A percentile compares a stretch with the other conserved stretches of the same genome.
Conservation (phyloP, 371 early-diverging fungal species). For the Zychaea mexicana region DNA sequence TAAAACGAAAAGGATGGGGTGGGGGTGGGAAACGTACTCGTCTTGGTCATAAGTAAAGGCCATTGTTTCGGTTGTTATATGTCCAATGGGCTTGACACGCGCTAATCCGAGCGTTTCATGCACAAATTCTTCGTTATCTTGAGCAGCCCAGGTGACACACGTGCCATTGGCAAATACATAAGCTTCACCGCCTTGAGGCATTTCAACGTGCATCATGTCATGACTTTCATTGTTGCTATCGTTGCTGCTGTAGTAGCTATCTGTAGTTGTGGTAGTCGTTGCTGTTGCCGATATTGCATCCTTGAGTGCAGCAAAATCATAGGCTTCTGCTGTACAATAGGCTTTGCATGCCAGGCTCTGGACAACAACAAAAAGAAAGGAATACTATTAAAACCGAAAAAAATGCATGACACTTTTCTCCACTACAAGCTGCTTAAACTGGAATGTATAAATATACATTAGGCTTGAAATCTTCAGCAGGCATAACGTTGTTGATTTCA, state of each 20-base stretch:
- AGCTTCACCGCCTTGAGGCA: constrained; percentile 30
- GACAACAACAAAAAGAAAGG: too few species aligned
- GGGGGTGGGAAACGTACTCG: constrained; percentile 40
- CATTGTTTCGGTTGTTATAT: constrained; percentile 9
- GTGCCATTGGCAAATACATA: constrained; percentile 32
- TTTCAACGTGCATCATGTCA: constrained; percentile 20
- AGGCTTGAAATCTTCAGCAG: constrained; percentile 18
- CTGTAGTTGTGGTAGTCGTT: background rate
- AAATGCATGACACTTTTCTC: too few species aligned
- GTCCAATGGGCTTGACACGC: background rate
- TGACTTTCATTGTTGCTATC: constrained; percentile 4
- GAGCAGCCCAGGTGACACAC: constrained; percentile 26
- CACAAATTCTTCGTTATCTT: constrained; percentile 7
- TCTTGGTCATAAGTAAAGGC: constrained; percentile 35
- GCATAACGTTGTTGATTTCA: constrained; percentile 18
- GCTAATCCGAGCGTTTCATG: background rate
- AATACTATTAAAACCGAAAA: too few species aligned
- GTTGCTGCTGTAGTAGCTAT: background rate
- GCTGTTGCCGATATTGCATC: background rate
- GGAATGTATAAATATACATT: constrained; percentile 17
- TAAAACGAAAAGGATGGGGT: too few species aligned
- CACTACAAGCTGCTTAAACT: too few species aligned
- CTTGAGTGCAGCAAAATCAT: constrained; percentile 7
- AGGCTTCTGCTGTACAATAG: constrained; percentile 25
- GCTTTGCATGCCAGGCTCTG: constrained; percentile 19